Evolutionary conservation across 2,329 filamentous ascomycete genomes (phyloP).

Genomic region (Penicillium sumatraense): DNA sequence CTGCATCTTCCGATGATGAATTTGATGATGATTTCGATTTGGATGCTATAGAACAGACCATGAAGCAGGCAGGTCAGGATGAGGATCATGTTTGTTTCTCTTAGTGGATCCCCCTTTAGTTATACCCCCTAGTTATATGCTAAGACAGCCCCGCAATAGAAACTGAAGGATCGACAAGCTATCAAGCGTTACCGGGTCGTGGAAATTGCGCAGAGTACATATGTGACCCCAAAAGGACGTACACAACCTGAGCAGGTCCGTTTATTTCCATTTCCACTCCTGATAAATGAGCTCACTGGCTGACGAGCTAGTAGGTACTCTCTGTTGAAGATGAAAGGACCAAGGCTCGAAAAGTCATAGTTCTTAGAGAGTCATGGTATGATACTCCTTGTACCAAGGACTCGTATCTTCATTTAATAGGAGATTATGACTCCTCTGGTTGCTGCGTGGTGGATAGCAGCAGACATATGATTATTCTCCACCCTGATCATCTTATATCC

Average conservation of each 20-base stretch:
- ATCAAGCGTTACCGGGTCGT: constrained; percentile 88
- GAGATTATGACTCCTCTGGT: constrained; percentile 70
- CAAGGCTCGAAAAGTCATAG: constrained; percentile 68
- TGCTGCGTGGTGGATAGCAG: constrained; percentile 82
- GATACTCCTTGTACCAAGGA: constrained; percentile 76
- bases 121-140: constrained; percentile 52
- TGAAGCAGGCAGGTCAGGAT: constrained; percentile 65
- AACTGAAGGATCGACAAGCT: constrained; percentile 65
- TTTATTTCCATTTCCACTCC: neutral
- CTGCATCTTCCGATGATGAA: constrained; percentile 66
- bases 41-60: constrained; percentile 65
- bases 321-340: constrained; percentile 79
- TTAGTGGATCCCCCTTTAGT: constrained; percentile 36
- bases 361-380: constrained; percentile 83
- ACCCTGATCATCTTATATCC: constrained; percentile 94
- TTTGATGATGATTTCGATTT: constrained; percentile 72
- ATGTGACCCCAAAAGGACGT: constrained; percentile 65
- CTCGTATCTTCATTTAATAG: constrained; percentile 85
- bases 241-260: constrained; percentile 72
- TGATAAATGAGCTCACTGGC: constrained; percentile 5
- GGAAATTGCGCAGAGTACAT: constrained; percentile 71
- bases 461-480: constrained; percentile 84
- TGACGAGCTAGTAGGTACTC: constrained; percentile 64
- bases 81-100: constrained; percentile 68
- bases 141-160: constrained; percentile 68